phyloP scores from a whole-genome alignment of 2,329 filamentous ascomycete genomes.

The Fusarium pseudoanthophilum region DNA sequence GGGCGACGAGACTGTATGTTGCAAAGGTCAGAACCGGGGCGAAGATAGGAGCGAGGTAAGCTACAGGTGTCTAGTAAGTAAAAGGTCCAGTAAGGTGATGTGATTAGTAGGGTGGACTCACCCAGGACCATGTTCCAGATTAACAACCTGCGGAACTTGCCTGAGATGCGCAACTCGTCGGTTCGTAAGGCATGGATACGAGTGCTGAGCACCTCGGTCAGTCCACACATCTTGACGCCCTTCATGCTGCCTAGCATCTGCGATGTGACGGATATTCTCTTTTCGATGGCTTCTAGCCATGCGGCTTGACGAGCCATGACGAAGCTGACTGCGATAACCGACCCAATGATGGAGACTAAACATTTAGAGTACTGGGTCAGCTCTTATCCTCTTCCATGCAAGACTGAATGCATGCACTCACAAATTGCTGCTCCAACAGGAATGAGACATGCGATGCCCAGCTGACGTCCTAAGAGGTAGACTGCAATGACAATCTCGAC shows the following conservation, averaged over 20 bases:
- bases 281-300: conserved; percentile 47
- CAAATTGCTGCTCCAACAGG: conserved; percentile 31
- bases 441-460: conserved; percentile 24
- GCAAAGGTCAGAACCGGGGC: conserved; percentile 28
- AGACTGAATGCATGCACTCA: too few species aligned
- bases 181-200: conserved; percentile 17
- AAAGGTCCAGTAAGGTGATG: too few species aligned
- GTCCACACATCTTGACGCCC: conserved; percentile 49
- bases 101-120: not conserved
- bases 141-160: conserved; percentile 26
- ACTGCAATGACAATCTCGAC: conserved; percentile 57
- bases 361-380: not conserved
- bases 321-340: conserved; percentile 40
- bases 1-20: conserved; percentile 29
- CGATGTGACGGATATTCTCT: conserved; percentile 43
- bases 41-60: conserved; percentile 33
- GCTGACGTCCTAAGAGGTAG: conserved; percentile 57
- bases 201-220: conserved; percentile 29
- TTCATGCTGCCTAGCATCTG: conserved; percentile 47
- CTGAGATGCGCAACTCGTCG: conserved; percentile 19
- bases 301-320: conserved; percentile 41
- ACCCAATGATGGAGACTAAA: conserved; percentile 39
- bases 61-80: not conserved
- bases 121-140: conserved; percentile 38
- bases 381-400: too few species aligned